A percentile compares a stretch with the other conserved stretches of the same genome.
Evolutionary conservation across 108 stramenopile genomes (phyloP).

Genomic region (Nannochloropsis salina): DNA sequence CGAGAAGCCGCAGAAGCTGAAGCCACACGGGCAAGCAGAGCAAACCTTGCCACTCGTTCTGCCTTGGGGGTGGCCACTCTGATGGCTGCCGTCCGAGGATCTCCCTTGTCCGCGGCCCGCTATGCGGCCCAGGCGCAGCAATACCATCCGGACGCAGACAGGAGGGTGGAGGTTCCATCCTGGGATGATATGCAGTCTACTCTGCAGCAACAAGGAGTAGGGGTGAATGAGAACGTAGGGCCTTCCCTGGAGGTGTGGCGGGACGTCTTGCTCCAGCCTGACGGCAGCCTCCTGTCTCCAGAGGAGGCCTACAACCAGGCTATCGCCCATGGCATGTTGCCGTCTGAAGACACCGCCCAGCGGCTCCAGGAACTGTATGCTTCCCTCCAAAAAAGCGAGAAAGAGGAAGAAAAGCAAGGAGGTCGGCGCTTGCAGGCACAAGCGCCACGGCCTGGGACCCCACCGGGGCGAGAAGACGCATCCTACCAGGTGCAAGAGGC

Average conservation of each 20-base stretch:
- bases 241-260: background rate
- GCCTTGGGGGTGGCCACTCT: background rate
- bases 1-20: background rate
- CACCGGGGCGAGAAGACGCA: too few species aligned
- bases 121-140: constrained; percentile 7
- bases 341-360: background rate
- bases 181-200: background rate
- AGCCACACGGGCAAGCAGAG: background rate
- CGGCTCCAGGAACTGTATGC: background rate
- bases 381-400: background rate
- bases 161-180: background rate
- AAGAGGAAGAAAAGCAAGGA: background rate
- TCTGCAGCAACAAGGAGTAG: background rate
- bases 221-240: background rate
- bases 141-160: background rate
- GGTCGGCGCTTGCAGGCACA: background rate
- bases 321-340: background rate
- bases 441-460: too few species aligned
- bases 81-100: background rate
- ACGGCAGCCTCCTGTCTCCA: background rate
- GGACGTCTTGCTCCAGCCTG: background rate
- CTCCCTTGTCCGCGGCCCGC: background rate
- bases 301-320: background rate
- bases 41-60: background rate
- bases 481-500: background rate